Conservation (phyloP, 2,329 filamentous ascomycete species). For the Cytospora piceae region DNA sequence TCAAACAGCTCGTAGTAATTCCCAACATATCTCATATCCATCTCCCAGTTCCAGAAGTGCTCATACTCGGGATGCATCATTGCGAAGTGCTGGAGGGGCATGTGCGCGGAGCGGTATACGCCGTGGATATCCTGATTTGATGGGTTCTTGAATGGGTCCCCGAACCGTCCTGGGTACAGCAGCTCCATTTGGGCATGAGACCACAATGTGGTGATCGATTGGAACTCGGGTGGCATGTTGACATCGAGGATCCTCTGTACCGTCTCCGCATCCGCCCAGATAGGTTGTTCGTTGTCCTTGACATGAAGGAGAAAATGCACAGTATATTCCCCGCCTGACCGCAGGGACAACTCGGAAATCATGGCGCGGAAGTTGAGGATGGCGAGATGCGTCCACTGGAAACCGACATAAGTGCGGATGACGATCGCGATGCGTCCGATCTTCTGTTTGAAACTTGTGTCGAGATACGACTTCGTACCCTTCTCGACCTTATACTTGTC, state of each 20-base stretch:
- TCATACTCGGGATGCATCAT: constrained; percentile 66
- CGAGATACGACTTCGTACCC: constrained; percentile 17
- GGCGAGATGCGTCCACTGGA: constrained; percentile 76
- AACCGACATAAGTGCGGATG: constrained; percentile 79
- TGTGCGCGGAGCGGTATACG: constrained; percentile 68
- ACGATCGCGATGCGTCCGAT: constrained; percentile 72
- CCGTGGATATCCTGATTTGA: constrained; percentile 65
- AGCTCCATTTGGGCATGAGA: constrained; percentile 82
- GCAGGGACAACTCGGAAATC: constrained; percentile 75
- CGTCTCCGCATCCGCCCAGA: constrained; percentile 78
- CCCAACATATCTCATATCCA: constrained; percentile 68
- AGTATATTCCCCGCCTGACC: constrained; percentile 79
- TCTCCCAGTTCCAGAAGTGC: constrained; percentile 73
- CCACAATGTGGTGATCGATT: constrained; percentile 80
- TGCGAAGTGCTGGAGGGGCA: constrained; percentile 67
- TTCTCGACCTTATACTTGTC: constrained; percentile 30
- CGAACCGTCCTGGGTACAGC: constrained; percentile 73
- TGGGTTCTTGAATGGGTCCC: constrained; percentile 65
- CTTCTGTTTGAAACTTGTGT: constrained; percentile 39
- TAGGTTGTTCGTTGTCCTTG: constrained; percentile 75
- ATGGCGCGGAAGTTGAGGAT: constrained; percentile 81
- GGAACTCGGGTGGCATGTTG: constrained; percentile 74
- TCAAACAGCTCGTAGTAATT: constrained; percentile 76
- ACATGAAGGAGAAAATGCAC: constrained; percentile 86
- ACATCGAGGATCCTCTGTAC: constrained; percentile 72